phyloP scores from a whole-genome alignment of 257 asterid species.

The Craterostigma plantagineum region DNA sequence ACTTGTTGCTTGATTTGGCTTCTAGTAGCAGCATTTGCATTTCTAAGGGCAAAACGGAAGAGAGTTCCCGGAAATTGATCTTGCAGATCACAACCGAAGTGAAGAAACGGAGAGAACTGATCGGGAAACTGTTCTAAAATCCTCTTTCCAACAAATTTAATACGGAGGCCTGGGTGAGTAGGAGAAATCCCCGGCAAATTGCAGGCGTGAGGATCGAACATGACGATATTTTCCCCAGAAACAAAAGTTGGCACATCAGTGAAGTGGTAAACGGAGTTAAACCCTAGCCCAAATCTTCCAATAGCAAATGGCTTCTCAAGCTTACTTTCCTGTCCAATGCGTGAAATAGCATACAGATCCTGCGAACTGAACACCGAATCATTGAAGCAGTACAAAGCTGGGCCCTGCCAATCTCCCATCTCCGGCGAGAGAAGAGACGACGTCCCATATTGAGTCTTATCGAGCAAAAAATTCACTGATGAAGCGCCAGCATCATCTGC shows the following conservation, averaged over 20 bases:
- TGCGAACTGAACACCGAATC: slow-evolving; percentile 91
- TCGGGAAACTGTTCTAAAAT: slow-evolving; percentile 90
- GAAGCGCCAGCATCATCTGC: slow-evolving; percentile 98
- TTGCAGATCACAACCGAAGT: slow-evolving; percentile 85
- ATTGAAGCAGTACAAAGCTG: slow-evolving; percentile 89
- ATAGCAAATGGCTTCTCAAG: slow-evolving; percentile 93
- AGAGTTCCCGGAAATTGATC: slow-evolving; percentile 80
- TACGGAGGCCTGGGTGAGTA: slow-evolving; percentile 87
- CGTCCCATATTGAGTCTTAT: slow-evolving; percentile 80
- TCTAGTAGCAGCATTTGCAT: slow-evolving; percentile 57
- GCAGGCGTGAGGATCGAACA: slow-evolving; percentile 96
- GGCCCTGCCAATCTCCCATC: slow-evolving; percentile 99
- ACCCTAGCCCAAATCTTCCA: slow-evolving; percentile 97
- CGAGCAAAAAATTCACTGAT: slow-evolving; percentile 67
- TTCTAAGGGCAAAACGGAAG: slow-evolving; percentile 87
- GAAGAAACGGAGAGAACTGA: slow-evolving; percentile 89
- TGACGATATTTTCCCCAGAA: slow-evolving; percentile 90
- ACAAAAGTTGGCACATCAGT: slow-evolving; percentile 90
- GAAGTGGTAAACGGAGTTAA: slow-evolving; percentile 85
- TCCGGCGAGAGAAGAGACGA: slow-evolving; percentile 94
- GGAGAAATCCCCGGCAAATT: slow-evolving; percentile 94
- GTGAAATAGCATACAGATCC: slow-evolving; percentile 90
- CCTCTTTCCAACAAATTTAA: slow-evolving; percentile 59
- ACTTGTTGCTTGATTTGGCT: slow-evolving; percentile 85
- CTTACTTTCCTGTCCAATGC: slow-evolving; percentile 96